Evolutionary conservation across 345 rosid genomes (phyloP).

Genomic region (Carallia pectinifolia): DNA sequence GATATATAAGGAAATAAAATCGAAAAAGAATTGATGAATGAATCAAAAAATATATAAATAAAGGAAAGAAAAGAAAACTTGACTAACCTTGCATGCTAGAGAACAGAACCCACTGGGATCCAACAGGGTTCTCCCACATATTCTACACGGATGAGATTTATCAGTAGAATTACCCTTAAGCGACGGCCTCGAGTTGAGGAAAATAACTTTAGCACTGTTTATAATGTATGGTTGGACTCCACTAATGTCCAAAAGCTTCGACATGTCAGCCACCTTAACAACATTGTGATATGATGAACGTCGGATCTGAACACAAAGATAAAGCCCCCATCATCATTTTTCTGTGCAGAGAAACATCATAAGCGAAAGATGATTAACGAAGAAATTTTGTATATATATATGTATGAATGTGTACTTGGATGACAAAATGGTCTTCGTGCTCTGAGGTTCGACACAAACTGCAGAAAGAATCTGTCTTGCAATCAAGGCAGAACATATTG

Average conservation of each 20-base stretch:
- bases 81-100: slow-evolving; percentile 42
- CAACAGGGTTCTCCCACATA: slow-evolving; percentile 32
- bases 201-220: slow-evolving; percentile 41
- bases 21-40: no score
- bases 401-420: slow-evolving; percentile 23
- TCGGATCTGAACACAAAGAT: slow-evolving; percentile 28
- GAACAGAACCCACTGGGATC: slow-evolving; percentile 41
- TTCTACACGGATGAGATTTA: slow-evolving; percentile 34
- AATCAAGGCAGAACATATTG: slow-evolving; percentile 41
- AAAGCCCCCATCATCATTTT: not conserved
- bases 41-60: not conserved
- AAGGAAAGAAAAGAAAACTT: no score
- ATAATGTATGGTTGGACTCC: slow-evolving; percentile 43
- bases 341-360: not conserved
- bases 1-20: no score
- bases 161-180: slow-evolving; percentile 18
- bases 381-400: not conserved
- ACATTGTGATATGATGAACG: slow-evolving; percentile 44
- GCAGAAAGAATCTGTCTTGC: slow-evolving; percentile 37
- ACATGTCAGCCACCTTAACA: slow-evolving; percentile 35
- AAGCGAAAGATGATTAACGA: not conserved
- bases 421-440: slow-evolving; percentile 36
- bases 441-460: slow-evolving; percentile 34
- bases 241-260: slow-evolving; percentile 33
- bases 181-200: slow-evolving; percentile 39